Evolutionary conservation across 345 rosid species (phyloP), one percentile per base, ranked within the genome.

Genomic region (Populus ilicifolia): DNA sequence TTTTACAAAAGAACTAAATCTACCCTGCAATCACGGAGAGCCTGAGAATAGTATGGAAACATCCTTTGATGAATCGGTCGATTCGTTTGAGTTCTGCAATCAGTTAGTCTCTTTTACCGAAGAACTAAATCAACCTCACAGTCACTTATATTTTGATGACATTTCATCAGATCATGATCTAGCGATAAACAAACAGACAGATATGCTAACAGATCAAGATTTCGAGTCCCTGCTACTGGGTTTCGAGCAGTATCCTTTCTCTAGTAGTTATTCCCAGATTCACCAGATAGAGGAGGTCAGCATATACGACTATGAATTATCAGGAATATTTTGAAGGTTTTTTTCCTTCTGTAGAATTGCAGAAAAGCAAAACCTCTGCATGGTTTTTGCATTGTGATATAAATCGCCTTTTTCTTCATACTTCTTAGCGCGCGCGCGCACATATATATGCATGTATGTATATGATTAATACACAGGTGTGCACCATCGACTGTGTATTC

Each of bases 211-310:
- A 0, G 76, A 23, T 54, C 69, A 44, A 39, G 80, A 85, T 67
- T 46, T 84, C 5, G 89, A 84, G 86, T 71, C 85, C 3, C 79
- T 87, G 81, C 79, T 88, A 2, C 59, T 86, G 27, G 91, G 82
- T 41, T 25, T 25, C 12, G 83, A 81, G 44, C 64, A 73, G 29
- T 39, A 8, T 66, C 80, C 80, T 25, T 70, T 33, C 5, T 48
- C 41, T 6, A 64, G 76, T 30, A 69, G 68, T 23, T 74, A 59
- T 76, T 73, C 66, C 72, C 74, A 65, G 67, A 43, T 21, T 46
- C 35, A 30, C n/a, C 70, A 61, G 23, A 18, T 48, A 6, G 77
- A 71, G 46, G 83, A 80, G 44, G 65, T 74, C 67, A 71, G 89
- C 73, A 71, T 70, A 23, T 80, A 77, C 17, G 85, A 79, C 35